Evolutionary conservation across 148 eudicot genomes (phyloP).

Genomic region (Limonium bicolor): DNA sequence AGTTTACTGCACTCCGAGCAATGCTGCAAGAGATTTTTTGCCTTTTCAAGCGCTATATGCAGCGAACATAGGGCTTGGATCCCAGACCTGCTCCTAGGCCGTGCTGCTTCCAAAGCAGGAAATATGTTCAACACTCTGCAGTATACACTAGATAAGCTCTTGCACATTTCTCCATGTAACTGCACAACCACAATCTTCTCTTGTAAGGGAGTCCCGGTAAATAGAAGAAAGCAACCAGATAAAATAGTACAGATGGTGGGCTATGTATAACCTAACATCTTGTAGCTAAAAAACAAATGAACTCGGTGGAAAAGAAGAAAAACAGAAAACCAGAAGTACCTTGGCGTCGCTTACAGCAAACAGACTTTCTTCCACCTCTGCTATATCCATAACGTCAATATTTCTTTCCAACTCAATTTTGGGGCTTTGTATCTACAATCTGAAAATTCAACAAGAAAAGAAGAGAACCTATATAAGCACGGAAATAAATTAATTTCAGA

Average conservation of each 20-base stretch:
- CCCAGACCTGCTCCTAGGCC: slow-evolving; percentile 92
- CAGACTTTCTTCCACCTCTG: slow-evolving; percentile 67
- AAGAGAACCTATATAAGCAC: no score
- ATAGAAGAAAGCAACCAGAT: neutral
- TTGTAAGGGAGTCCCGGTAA: neutral
- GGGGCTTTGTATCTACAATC: slow-evolving; percentile 17
- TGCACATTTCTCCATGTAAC: slow-evolving; percentile 96
- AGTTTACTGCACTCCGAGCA: slow-evolving; percentile 92
- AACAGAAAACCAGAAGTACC: no score
- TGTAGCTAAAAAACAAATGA: no score
- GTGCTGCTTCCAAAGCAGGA: slow-evolving; percentile 84
- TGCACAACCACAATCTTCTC: slow-evolving; percentile 17
- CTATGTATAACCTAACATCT: no score
- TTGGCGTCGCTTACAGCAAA: slow-evolving; percentile 71
- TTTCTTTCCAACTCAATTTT: slow-evolving; percentile 3
- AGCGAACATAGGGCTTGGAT: slow-evolving; percentile 90
- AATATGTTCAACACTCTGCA: slow-evolving; percentile 62
- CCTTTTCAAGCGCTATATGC: slow-evolving; percentile 89
- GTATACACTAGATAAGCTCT: slow-evolving; percentile 52
- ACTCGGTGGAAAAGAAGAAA: no score
- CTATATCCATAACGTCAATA: slow-evolving; percentile 32
- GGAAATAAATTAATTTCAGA: no score
- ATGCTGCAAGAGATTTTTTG: slow-evolving; percentile 77
- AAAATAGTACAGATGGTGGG: no score
- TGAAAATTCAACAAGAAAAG: slow-evolving; percentile 5